Conservation (phyloP, 495 filamentous ascomycete species). For the Aspergillus ostianus region DNA sequence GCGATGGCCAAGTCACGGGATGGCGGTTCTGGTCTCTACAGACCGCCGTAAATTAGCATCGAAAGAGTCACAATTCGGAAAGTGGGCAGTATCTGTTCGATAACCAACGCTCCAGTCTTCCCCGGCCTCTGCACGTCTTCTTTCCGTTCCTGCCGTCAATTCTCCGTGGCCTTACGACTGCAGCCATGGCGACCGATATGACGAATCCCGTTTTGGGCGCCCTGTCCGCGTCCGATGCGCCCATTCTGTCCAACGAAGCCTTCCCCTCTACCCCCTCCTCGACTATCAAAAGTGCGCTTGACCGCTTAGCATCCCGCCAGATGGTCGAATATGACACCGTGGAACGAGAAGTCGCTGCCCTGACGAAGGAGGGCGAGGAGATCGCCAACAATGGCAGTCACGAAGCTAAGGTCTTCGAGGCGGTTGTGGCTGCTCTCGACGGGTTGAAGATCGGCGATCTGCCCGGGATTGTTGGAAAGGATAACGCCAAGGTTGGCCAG, state of each 20-base stretch:
- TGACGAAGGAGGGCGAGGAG: constrained; percentile 75
- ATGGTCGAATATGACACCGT: constrained; percentile 85
- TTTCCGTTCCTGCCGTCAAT: constrained; percentile 18
- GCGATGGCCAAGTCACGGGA: constrained; percentile 21
- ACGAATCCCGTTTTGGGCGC: constrained; percentile 63
- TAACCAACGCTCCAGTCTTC: constrained; percentile 18
- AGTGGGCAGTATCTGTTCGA: constrained; percentile 22
- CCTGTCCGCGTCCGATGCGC: constrained; percentile 59
- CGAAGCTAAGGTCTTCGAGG: constrained; percentile 92
- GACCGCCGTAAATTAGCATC: constrained; percentile 22
- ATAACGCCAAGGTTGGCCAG: constrained; percentile 85
- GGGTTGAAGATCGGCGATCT: constrained; percentile 80
- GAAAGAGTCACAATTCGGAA: constrained; percentile 30
- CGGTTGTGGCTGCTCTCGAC: constrained; percentile 70
- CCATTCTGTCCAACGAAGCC: constrained; percentile 69
- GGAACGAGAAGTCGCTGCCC: constrained; percentile 71
- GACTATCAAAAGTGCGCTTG: constrained; percentile 80
- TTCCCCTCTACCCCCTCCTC: constrained; percentile 71
- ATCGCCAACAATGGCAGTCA: constrained; percentile 86
- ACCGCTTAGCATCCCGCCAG: constrained; percentile 74
- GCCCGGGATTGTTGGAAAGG: constrained; percentile 73
- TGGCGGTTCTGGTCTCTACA: constrained; percentile 14
- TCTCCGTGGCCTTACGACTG: constrained; percentile 28
- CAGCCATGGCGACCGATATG: constrained; percentile 61
- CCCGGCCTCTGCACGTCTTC: constrained; percentile 11